Evolutionary conservation across 2,329 filamentous ascomycete species (phyloP).

Genomic region (Monosporascus sp.): DNA sequence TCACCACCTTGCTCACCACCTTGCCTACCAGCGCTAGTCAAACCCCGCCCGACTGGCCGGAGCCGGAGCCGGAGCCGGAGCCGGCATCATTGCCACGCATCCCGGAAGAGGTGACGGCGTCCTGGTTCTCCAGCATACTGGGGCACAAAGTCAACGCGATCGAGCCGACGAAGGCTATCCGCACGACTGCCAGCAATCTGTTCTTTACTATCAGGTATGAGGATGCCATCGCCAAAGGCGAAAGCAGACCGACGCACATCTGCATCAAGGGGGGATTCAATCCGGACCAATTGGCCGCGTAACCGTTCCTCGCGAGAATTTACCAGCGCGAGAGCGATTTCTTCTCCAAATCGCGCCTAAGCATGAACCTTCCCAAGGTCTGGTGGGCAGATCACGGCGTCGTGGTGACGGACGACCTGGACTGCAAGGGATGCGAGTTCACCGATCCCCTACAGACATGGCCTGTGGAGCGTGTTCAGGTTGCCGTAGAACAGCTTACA

Average conservation of each 20-base stretch:
- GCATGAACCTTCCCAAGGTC: slow-evolving; percentile 15
- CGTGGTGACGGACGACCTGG: slow-evolving; percentile 22
- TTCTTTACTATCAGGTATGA: slow-evolving; percentile 15
- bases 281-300: slow-evolving; percentile 16
- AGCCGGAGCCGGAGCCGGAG: too few relatives aligned
- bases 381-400: slow-evolving; percentile 24
- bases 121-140: slow-evolving; percentile 17
- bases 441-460: slow-evolving; percentile 15
- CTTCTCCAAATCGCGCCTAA: slow-evolving; percentile 20
- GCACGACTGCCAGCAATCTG: slow-evolving; percentile 20
- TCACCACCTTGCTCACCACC: too few relatives aligned
- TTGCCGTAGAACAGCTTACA: slow-evolving; percentile 30
- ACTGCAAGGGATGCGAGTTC: slow-evolving; percentile 15
- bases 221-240: slow-evolving; percentile 2
- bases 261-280: slow-evolving; percentile 24
- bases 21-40: too few relatives aligned
- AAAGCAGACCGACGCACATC: slow-evolving; percentile 7
- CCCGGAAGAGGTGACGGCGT: slow-evolving; percentile 16
- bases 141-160: slow-evolving; percentile 13
- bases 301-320: slow-evolving; percentile 19
- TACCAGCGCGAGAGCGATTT: slow-evolving; percentile 23
- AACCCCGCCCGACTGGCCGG: too few relatives aligned
- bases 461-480: slow-evolving; percentile 15
- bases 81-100: too few relatives aligned
- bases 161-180: slow-evolving; percentile 10